Base-by-base conservation (phyloP, 2,329 filamentous ascomycete genomes). In the Talaromyces sp. region DNA sequence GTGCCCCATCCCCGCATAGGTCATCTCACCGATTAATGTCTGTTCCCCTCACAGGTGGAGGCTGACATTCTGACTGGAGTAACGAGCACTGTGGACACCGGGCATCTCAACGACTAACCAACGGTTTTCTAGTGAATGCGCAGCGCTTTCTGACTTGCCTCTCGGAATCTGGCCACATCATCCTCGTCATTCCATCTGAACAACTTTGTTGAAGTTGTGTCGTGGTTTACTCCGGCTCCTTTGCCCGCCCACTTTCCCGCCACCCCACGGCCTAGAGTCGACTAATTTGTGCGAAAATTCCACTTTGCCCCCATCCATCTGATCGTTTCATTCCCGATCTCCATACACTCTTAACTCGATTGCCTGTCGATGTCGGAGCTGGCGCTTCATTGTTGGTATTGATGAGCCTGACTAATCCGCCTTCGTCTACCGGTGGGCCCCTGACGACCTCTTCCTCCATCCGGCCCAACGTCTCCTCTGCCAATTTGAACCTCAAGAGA, bases 401-500 rank as follows among this genome's bases (percentile, higher is more conserved):
- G 53, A 80, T 80, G 78, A 80, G 77, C 74, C 72, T 78, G 73
- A 79, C 78, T 63, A 79, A 79, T 72, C 77, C 75, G 67, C 77
- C 78, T 61, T 74, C 74, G 61, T 79, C 77, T 70, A 67, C 69
- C 53, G 70, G 70, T 67, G 77, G 76, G 65, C 75, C 77, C 64
- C 70, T 78, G 70, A 73, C 76, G 71, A 72, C 76, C 66, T 74
- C 74, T 59, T 59, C 61, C 47, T 67, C 69, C 68, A 72, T 76
- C 69, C 75, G 74, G 72, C 72, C 75, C 59, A 71, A 73, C 64
- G 72, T 68, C 67, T 70, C 72, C 60, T 67, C 70, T 58, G 63
- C 67, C 63, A 76, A 72, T 68, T 72, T 76, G 68, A 74, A 72
- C 65, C 71, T 78, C 68, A 81, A 81, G 73, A 77, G 79, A 71